These are phyloP conservation scores for Aspergillus pseudoviridinutans DNA, from an alignment of 2,329 filamentous ascomycete genomes.

Conservation along the genomic window DNA sequence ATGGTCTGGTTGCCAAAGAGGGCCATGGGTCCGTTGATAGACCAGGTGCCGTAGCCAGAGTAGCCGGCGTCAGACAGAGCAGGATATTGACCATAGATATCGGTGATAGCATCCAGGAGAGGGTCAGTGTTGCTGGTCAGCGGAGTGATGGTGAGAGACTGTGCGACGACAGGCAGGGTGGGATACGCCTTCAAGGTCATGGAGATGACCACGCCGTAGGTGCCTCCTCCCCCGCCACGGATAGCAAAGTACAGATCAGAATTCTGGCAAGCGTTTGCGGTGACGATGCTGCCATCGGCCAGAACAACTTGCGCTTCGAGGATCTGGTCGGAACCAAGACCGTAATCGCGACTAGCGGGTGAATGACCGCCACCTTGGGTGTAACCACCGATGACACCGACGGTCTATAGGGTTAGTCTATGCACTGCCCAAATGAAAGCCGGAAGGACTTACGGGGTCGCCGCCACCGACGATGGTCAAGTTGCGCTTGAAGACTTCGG, in stretches of 20 bases:
- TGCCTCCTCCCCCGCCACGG: slow-evolving; percentile 37
- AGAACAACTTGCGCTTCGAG: slow-evolving; percentile 42
- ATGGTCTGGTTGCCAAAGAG: not conserved
- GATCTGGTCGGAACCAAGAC: slow-evolving; percentile 44
- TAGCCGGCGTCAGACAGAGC: slow-evolving; percentile 4
- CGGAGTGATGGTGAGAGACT: slow-evolving; percentile 6
- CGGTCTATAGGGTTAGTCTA: slow-evolving; percentile 6
- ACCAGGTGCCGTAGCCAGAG: slow-evolving; percentile 7
- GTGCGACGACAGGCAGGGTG: slow-evolving; percentile 7
- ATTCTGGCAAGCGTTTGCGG: slow-evolving; percentile 31
- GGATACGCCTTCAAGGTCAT: slow-evolving; percentile 15
- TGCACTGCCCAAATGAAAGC: not conserved
- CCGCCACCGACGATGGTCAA: slow-evolving; percentile 29
- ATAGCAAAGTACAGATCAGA: slow-evolving; percentile 31
- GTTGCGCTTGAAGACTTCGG: slow-evolving; percentile 20
- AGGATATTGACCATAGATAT: slow-evolving; percentile 4
- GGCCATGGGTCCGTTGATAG: not conserved
- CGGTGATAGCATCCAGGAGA: not conserved
- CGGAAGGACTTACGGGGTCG: slow-evolving; percentile 11
- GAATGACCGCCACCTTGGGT: slow-evolving; percentile 42
- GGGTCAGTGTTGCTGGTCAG: slow-evolving; percentile 4
- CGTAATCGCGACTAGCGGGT: slow-evolving; percentile 37
- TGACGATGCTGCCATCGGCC: slow-evolving; percentile 34
- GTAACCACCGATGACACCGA: slow-evolving; percentile 34
- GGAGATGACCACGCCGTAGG: slow-evolving; percentile 22